Percentiles rank a stretch among this genome's conserved stretches.
Conservation (phyloP, 2,329 filamentous ascomycete genomes). For the Aspergillus carbonarius region DNA sequence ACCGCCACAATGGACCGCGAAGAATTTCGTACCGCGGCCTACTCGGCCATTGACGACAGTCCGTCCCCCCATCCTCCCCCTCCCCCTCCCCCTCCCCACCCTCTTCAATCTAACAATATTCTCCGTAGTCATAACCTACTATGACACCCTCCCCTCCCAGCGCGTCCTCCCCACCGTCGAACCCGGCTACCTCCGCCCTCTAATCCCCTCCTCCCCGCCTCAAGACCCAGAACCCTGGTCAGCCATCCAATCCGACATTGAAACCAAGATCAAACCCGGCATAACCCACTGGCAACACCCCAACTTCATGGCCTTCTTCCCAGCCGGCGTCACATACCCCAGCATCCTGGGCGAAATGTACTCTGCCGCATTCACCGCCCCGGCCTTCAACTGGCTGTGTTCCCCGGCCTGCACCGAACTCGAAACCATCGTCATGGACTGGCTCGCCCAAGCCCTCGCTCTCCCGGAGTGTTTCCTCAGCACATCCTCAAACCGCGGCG, state of each 20-base stretch:
- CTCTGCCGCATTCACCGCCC: constrained; percentile 80
- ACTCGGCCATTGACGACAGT: constrained; percentile 81
- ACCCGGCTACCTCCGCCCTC: constrained; percentile 80
- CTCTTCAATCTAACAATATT: not conserved
- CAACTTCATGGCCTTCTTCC: constrained; percentile 96
- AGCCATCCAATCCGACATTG: constrained; percentile 78
- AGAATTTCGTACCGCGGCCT: constrained; percentile 74
- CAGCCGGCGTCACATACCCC: constrained; percentile 77
- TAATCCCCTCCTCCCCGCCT: constrained; percentile 70
- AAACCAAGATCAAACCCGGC: constrained; percentile 83
- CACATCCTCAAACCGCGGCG: constrained; percentile 63
- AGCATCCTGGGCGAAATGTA: constrained; percentile 90
- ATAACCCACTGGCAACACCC: constrained; percentile 94
- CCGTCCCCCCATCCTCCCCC: constrained; percentile 36
- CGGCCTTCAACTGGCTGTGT: constrained; percentile 97
- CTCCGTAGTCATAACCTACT: constrained; percentile 73
- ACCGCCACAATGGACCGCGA: constrained; percentile 66
- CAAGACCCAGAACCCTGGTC: constrained; percentile 69
- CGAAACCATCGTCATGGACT: constrained; percentile 90
- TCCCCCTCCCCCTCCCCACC: not conserved
- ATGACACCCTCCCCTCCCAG: constrained; percentile 68
- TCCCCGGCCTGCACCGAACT: constrained; percentile 89
- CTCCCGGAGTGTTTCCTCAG: constrained; percentile 74
- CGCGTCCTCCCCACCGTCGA: constrained; percentile 74
- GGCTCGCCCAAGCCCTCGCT: constrained; percentile 74